phyloP scores from a whole-genome alignment of 495 filamentous ascomycete species.

The Xylaria sp. region DNA sequence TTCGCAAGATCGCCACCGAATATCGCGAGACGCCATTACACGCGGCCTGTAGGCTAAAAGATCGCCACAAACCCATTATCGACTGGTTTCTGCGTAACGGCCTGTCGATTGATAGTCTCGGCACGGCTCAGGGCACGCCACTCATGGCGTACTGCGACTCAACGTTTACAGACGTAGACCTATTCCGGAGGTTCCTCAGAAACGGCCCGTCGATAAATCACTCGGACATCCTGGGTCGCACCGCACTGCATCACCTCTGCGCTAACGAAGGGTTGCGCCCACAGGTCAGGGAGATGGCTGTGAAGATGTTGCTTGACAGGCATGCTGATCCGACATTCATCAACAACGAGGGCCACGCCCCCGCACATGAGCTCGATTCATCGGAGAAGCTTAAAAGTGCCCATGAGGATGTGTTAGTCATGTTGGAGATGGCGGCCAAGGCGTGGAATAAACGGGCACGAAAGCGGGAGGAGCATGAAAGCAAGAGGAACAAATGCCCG shows the following conservation, averaged over 20 bases:
- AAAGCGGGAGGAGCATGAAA: background rate
- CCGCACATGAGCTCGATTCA: background rate
- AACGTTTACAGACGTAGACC: background rate
- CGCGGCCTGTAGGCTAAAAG: background rate
- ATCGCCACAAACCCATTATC: constrained; percentile 8
- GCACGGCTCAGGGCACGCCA: background rate
- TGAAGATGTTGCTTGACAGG: constrained; percentile 2
- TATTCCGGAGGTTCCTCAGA: constrained; percentile 7
- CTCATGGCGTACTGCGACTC: constrained; percentile 21
- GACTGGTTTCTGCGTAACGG: constrained; percentile 20
- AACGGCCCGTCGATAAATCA: background rate
- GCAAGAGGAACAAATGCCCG: background rate
- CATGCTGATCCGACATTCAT: constrained; percentile 6
- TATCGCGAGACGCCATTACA: constrained; percentile 1
- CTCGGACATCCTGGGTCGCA: background rate
- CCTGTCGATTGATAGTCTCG: background rate
- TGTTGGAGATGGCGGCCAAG: background rate
- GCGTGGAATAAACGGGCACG: background rate
- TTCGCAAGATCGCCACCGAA: too few species aligned
- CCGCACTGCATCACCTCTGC: constrained; percentile 16
- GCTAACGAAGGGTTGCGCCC: background rate
- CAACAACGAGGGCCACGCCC: background rate
- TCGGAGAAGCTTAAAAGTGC: background rate
- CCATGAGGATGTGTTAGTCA: background rate
- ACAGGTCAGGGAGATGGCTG: constrained; percentile 1